Evolutionary conservation across 2,329 filamentous ascomycete genomes (phyloP).

Genomic region (Paracoccidioides lutzii): DNA sequence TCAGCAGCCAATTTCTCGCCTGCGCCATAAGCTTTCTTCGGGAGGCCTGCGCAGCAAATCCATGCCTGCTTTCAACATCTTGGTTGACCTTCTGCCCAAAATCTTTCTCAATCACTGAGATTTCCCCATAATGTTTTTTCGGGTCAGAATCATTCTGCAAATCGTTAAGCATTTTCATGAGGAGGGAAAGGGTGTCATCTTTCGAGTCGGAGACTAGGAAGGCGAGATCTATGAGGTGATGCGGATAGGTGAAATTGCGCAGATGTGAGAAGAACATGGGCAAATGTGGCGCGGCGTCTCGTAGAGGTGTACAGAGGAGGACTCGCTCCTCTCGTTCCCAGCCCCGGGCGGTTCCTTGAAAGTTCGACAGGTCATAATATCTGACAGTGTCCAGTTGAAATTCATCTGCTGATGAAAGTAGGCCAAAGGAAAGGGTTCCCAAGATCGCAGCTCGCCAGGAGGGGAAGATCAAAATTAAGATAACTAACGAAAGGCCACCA

Average conservation of each 20-base stretch:
- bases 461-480: constrained; percentile 61
- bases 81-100: constrained; percentile 97
- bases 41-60: constrained; percentile 88
- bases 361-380: constrained; percentile 89
- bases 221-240: constrained; percentile 88
- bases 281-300: constrained; percentile 83
- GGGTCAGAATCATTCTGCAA: constrained; percentile 70
- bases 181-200: constrained; percentile 67
- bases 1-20: constrained; percentile 91
- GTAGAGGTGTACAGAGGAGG: constrained; percentile 80
- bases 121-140: constrained; percentile 79
- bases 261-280: constrained; percentile 99
- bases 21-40: constrained; percentile 96
- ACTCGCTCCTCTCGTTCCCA: constrained; percentile 97
- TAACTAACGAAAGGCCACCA: constrained; percentile 43
- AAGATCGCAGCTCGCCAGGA: constrained; percentile 54
- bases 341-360: constrained; percentile 78
- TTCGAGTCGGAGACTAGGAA: constrained; percentile 97
- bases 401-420: constrained; percentile 54
- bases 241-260: constrained; percentile 91
- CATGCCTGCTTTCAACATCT: constrained; percentile 93
- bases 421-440: constrained; percentile 52
- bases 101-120: constrained; percentile 96
- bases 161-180: constrained; percentile 61
- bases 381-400: constrained; percentile 85